phyloP scores from a whole-genome alignment of 768 basidiomycete genomes.

The Mycena floridula region DNA sequence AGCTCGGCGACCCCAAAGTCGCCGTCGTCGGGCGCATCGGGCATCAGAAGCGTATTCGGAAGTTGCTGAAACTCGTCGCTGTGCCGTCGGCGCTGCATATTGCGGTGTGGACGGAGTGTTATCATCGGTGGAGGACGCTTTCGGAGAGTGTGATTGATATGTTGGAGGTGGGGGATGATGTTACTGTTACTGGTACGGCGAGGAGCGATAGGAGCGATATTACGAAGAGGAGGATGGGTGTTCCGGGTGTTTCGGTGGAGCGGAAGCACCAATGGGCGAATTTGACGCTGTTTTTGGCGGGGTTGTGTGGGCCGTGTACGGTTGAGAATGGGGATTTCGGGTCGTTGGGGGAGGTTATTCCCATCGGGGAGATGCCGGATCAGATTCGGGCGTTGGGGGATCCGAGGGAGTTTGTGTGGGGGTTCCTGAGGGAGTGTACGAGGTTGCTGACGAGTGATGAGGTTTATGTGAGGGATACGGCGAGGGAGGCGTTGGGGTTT shows the following conservation, averaged over 20 bases:
- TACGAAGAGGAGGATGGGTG: background rate
- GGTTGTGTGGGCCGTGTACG: conserved; percentile 63
- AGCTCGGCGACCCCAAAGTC: conserved; percentile 70
- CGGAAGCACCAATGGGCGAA: conserved; percentile 82
- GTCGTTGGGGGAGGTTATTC: conserved; percentile 49
- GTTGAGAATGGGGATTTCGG: conserved; percentile 44
- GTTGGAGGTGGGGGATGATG: conserved; percentile 21
- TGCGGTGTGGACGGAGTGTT: conserved; percentile 81
- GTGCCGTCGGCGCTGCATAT: conserved; percentile 62
- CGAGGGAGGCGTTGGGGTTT: conserved; percentile 72
- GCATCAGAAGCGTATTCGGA: conserved; percentile 76
- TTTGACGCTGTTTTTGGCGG: conserved; percentile 69
- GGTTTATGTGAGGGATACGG: conserved; percentile 67
- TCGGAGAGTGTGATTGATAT: conserved; percentile 50
- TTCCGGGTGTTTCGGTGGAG: conserved; percentile 41
- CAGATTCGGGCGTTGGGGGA: conserved; percentile 59
- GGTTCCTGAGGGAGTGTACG: conserved; percentile 66
- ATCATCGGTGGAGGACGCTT: conserved; percentile 65
- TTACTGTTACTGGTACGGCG: background rate
- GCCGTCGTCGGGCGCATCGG: conserved; percentile 68
- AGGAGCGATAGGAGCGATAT: background rate
- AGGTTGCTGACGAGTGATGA: conserved; percentile 59
- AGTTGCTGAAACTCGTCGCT: conserved; percentile 57
- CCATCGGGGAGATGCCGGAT: conserved; percentile 59
- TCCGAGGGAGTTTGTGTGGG: conserved; percentile 49